phyloP scores from a whole-genome alignment of 805 yeast species.

The Kodamaea lidongshanica region DNA sequence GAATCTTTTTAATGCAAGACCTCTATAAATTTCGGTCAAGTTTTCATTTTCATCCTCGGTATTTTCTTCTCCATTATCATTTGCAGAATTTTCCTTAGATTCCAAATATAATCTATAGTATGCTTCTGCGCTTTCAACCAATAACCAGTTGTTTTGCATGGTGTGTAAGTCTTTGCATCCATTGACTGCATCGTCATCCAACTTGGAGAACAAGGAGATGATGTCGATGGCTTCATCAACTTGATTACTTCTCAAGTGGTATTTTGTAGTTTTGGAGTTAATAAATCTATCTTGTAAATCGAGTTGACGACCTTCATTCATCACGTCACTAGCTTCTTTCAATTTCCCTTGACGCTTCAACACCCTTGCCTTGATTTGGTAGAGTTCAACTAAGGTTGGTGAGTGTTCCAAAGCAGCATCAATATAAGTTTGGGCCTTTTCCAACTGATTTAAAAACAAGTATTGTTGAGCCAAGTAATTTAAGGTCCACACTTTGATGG shows the following conservation, averaged over 20 bases:
- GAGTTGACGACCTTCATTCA: slow-evolving; percentile 65
- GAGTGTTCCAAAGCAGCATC: slow-evolving; percentile 63
- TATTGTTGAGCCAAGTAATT: slow-evolving; percentile 78
- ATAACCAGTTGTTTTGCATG: slow-evolving; percentile 90
- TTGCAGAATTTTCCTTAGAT: slow-evolving; percentile 15
- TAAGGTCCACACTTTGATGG: slow-evolving; percentile 58
- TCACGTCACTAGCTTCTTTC: slow-evolving; percentile 53
- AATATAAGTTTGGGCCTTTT: slow-evolving; percentile 49
- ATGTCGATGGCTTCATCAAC: slow-evolving; percentile 68
- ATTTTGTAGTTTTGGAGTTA: slow-evolving; percentile 82
- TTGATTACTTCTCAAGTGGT: slow-evolving; percentile 67
- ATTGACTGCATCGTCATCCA: slow-evolving; percentile 68
- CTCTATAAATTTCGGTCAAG: slow-evolving; percentile 43
- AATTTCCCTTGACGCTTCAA: slow-evolving; percentile 64
- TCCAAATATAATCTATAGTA: slow-evolving; percentile 53
- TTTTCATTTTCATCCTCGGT: slow-evolving; percentile 35
- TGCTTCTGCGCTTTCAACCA: slow-evolving; percentile 79
- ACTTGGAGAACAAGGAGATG: slow-evolving; percentile 73
- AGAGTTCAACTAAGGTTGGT: slow-evolving; percentile 80
- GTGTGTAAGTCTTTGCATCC: slow-evolving; percentile 82
- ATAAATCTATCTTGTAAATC: slow-evolving; percentile 90
- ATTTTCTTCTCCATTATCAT: slow-evolving; percentile 12
- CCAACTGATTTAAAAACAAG: slow-evolving; percentile 48
- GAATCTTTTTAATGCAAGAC: slow-evolving; percentile 77
- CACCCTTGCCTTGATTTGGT: slow-evolving; percentile 74